A percentile compares a stretch with the other conserved stretches of the same genome.
These are phyloP conservation scores for Syzygium aqueum DNA, from an alignment of 345 rosid genomes.

Conservation along the genomic window DNA sequence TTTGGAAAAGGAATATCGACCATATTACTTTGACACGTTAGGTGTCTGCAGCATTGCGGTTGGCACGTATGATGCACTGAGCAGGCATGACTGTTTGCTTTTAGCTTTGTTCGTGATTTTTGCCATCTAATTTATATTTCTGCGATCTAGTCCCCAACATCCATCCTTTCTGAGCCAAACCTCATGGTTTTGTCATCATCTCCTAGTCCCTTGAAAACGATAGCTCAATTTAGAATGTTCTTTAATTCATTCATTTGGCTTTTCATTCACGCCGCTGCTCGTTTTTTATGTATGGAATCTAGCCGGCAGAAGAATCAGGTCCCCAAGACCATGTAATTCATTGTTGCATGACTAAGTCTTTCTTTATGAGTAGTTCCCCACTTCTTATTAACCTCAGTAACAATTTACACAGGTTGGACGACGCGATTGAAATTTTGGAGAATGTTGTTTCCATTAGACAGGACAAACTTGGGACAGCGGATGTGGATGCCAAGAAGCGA, in stretches of 20 bases:
- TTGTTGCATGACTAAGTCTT: background rate
- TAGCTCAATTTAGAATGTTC: background rate
- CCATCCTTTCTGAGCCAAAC: background rate
- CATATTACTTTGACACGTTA: conserved; percentile 76
- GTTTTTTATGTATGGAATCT: background rate
- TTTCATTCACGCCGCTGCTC: background rate
- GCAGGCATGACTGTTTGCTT: conserved; percentile 41
- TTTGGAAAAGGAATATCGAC: conserved; percentile 79
- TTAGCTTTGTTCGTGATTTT: background rate
- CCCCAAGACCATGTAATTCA: background rate
- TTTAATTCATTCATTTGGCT: background rate
- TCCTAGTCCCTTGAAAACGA: background rate
- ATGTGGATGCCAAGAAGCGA: conserved; percentile 23
- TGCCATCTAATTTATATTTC: background rate
- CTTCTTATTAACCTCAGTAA: background rate
- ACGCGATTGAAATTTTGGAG: conserved; percentile 32
- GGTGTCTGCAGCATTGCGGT: conserved; percentile 88
- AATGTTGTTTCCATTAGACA: conserved; percentile 21
- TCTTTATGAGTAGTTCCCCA: background rate
- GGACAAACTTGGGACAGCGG: conserved; percentile 31
- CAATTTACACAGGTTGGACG: conserved; percentile 17
- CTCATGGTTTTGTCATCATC: background rate
- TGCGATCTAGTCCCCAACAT: background rate
- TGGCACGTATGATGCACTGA: conserved; percentile 94
- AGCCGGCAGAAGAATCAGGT: background rate